Evolutionary conservation across 1,284 basidiomycete genomes (phyloP), one percentile per base, ranked within the genome.

Genomic region (Leccinum griseonigrum): DNA sequence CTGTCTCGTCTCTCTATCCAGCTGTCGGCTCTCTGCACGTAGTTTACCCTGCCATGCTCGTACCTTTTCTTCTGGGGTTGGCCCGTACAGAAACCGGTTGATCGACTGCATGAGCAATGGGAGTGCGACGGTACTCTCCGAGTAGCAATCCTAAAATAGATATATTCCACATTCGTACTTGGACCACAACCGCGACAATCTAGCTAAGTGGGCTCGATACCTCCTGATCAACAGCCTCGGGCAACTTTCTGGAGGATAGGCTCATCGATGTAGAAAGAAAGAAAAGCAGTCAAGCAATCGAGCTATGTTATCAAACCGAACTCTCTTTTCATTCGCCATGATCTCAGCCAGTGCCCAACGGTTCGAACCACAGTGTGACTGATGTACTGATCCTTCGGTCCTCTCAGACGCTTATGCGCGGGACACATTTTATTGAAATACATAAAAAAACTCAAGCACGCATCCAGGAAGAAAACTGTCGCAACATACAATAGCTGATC

Each of bases 1-100:
- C 87, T 96, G 91, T 79, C 88, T 89, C 81, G 95, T 94, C 79
- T 97, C 95, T 76, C 94, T 82, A 68, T 98, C 96, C 59, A 98
- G 77, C 64, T 85, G 82, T 29, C 96, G 85, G 71, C 87, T 83
- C 76, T 98, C 92, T 59, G 84, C 75, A 55, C 92, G 87, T 63
- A 98, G 79, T 75, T 92, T 94, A 18, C 80, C 70, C 74, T 97
- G 94, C 96, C 96, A 98, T 76, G 85, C 82, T 56, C 89, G 85
- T 13, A 97, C 89, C 69, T 85, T 87, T 79, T 98, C 97, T 76
- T 98, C 95, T 38, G 96, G 90, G 0, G 94, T 92, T 18, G 95
- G 96, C 3, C 96, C 96, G 78, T 97, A 98, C 46, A 98, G 78
- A 75, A 96, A 95, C 56, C 92, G 87, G 70, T 92, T 94, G 67